Evolutionary conservation across 352 stramenopile genomes (phyloP).

Genomic region (Thraustochytrium striatum): DNA sequence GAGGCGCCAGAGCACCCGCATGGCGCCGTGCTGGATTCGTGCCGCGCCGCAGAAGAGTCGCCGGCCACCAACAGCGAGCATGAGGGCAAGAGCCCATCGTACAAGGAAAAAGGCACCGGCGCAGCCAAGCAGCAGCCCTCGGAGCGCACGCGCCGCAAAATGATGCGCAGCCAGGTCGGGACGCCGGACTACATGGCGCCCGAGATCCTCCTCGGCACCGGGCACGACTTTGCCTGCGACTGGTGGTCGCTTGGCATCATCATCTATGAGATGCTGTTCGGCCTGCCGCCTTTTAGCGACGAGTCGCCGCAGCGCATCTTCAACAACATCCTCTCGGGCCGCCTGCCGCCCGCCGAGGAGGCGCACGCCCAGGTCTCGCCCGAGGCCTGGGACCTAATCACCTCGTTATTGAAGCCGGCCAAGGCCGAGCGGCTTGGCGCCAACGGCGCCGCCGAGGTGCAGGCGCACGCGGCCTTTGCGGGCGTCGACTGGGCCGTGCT

Average conservation of each 20-base stretch:
- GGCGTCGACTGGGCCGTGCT: constrained; percentile 64
- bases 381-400: not conserved
- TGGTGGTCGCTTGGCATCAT: constrained; percentile 85
- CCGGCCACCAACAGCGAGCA: no score
- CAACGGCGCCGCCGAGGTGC: constrained; percentile 55
- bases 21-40: no score
- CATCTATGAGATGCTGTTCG: constrained; percentile 54
- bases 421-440: not conserved
- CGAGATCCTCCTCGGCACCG: constrained; percentile 71
- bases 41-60: no score
- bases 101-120: no score
- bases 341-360: constrained; percentile 17
- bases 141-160: constrained; percentile 62
- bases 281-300: constrained; percentile 33
- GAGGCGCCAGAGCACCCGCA: no score
- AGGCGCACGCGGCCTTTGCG: constrained; percentile 75
- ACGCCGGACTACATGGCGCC: constrained; percentile 80
- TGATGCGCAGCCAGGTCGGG: constrained; percentile 54
- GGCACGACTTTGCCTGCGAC: constrained; percentile 71
- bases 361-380: not conserved
- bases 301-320: constrained; percentile 41
- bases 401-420: not conserved
- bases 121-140: no score
- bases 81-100: no score
- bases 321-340: constrained; percentile 40